phyloP scores from a whole-genome alignment of 148 eudicot genomes.

The Silene latifolia region DNA sequence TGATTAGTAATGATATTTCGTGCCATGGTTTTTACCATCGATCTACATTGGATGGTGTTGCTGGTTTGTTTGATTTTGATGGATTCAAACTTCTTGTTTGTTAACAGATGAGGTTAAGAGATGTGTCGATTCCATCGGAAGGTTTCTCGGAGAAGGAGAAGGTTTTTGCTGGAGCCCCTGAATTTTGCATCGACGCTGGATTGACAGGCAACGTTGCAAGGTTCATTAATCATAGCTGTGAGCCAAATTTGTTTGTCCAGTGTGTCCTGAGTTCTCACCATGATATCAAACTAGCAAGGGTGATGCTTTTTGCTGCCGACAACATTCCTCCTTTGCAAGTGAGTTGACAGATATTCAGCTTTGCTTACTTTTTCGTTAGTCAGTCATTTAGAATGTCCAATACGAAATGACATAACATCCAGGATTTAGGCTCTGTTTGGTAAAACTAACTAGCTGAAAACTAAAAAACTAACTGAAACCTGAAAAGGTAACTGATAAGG shows the following conservation, averaged over 20 bases:
- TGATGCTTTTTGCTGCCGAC: constrained; percentile 53
- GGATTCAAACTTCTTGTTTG: background rate
- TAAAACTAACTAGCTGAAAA: too few relatives aligned
- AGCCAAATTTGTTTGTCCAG: constrained; percentile 56
- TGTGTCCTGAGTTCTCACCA: constrained; percentile 50
- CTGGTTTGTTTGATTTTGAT: background rate
- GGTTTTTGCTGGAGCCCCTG: constrained; percentile 31
- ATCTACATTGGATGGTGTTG: background rate
- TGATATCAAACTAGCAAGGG: constrained; percentile 45
- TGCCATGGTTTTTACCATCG: background rate
- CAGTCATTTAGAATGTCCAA: background rate
- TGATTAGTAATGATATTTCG: background rate
- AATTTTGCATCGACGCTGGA: constrained; percentile 56
- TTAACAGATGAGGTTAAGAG: constrained; percentile 27
- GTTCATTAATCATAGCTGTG: constrained; percentile 59
- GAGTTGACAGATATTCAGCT: background rate
- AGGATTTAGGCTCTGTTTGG: too few relatives aligned
- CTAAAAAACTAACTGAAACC: too few relatives aligned
- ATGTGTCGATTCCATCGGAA: constrained; percentile 34
- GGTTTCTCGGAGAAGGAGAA: constrained; percentile 12
- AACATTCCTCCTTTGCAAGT: constrained; percentile 55
- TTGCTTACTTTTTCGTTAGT: background rate
- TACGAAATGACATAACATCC: too few relatives aligned
- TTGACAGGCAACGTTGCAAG: constrained; percentile 43
- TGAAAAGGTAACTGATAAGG: too few relatives aligned